Base-by-base conservation (phyloP, 306 rosid genomes). In the Canavalia gladiata region DNA sequence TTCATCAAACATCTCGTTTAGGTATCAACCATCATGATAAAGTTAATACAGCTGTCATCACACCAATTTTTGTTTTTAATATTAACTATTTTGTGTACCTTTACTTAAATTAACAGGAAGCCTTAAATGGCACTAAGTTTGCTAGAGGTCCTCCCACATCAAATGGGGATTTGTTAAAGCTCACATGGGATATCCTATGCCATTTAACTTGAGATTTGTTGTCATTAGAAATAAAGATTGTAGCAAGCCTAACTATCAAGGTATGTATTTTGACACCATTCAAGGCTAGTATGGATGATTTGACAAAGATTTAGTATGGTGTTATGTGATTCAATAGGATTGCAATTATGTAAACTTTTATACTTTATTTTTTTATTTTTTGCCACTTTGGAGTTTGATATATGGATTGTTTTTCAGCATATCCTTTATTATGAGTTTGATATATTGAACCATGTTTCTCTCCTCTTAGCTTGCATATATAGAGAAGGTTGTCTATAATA, bases 221-320 rank as follows among this genome's bases (percentile, higher is more conserved):
- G 95, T 95, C 29, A 25, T 90, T 62, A 97, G 98, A 85, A 92
- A 94, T 82, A 97, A 94, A 84, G 95, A 92, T 41, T 94, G 98
- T 60, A 72, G 58, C 37, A 86, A 84, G 76, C 56, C 13, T 68
- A 83, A 90, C 52, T 94, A 94, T 77, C 81, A 39, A 78, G 95
- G 98, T 63, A 74, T n/a, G n/a, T n/a, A n/a, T n/a, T n/a, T n/a
- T n/a, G n/a, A n/a, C n/a, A n/a, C n/a, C n/a, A n/a, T n/a, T n/a
- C n/a, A n/a, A n/a, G n/a, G n/a, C n/a, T n/a, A n/a, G n/a, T n/a
- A n/a, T n/a, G n/a, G n/a, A n/a, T n/a, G n/a, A n/a, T n/a, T n/a
- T n/a, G n/a, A n/a, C n/a, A n/a, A n/a, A n/a, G n/a, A n/a, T n/a
- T n/a, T n/a, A n/a, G n/a, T n/a, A n/a, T n/a, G n/a, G n/a, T n/a